Conservation (phyloP, 2,329 filamentous ascomycete species). For the Polytolypa hystricis region DNA sequence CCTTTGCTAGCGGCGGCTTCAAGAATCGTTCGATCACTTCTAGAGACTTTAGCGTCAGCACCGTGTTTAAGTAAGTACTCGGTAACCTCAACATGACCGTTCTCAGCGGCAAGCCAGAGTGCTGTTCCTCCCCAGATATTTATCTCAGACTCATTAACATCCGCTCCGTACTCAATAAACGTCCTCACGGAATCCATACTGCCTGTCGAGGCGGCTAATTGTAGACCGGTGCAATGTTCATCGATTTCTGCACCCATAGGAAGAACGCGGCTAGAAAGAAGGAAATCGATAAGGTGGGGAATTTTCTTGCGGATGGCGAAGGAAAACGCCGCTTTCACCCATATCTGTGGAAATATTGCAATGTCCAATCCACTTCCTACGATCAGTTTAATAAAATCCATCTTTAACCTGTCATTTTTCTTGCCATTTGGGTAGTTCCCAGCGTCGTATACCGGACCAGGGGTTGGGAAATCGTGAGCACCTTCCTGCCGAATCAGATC, state of each 20-base stretch:
- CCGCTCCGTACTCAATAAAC: constrained; percentile 5
- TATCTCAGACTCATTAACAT: constrained; percentile 2
- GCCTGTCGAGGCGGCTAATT: constrained; percentile 4
- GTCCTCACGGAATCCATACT: constrained; percentile 4
- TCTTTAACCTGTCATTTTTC: too few relatives aligned
- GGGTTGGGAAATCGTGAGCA: too few relatives aligned
- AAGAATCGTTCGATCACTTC: background rate
- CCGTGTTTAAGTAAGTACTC: constrained; percentile 1
- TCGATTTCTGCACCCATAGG: background rate
- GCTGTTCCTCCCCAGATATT: background rate
- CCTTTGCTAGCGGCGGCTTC: background rate
- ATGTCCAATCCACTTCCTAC: constrained; percentile 1
- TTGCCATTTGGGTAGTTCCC: too few relatives aligned
- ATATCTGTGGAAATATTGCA: background rate
- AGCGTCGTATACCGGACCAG: too few relatives aligned
- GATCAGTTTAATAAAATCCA: background rate
- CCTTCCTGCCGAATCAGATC: too few relatives aligned
- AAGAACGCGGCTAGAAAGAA: constrained; percentile 1
- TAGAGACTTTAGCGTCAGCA: background rate
- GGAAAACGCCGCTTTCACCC: background rate
- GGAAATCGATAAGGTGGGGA: background rate
- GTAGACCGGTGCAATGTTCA: constrained; percentile 2
- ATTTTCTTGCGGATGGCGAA: background rate
- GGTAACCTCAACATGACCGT: background rate
- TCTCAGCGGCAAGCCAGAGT: background rate